Evolutionary conservation across 169 alveolate species (phyloP).

Genomic region (Perkinsus chesapeaki): DNA sequence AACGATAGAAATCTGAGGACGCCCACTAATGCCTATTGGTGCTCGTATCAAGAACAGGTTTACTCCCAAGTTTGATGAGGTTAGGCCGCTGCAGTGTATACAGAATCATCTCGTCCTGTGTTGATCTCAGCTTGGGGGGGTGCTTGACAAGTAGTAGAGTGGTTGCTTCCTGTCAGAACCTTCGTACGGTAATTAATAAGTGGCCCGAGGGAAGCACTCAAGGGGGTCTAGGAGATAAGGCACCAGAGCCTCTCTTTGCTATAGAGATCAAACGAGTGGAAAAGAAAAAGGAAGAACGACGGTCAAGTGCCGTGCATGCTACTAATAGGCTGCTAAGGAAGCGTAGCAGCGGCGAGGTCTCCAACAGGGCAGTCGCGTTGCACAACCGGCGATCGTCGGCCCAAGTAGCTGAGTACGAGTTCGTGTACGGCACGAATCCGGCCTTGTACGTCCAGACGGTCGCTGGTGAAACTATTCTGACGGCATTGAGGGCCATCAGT

Average conservation of each 20-base stretch:
- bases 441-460: neutral
- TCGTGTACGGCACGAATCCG: neutral
- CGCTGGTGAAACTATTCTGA: neutral
- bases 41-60: no score
- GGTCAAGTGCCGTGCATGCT: neutral
- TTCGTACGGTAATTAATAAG: neutral
- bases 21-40: no score
- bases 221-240: neutral
- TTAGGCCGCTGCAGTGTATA: no score
- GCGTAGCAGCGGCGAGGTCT: neutral
- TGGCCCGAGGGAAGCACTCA: neutral
- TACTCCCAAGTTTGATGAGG: no score
- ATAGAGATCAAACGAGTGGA: neutral
- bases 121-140: no score
- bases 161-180: neutral
- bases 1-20: no score
- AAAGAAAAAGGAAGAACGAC: neutral
- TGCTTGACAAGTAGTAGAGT: neutral
- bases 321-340: neutral
- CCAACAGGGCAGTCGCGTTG: neutral
- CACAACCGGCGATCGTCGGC: neutral
- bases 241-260: neutral
- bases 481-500: neutral
- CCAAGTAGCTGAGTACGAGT: neutral
- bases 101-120: no score